phyloP scores from a whole-genome alignment of 2,329 filamentous ascomycete genomes.

The Phialophora tarda region DNA sequence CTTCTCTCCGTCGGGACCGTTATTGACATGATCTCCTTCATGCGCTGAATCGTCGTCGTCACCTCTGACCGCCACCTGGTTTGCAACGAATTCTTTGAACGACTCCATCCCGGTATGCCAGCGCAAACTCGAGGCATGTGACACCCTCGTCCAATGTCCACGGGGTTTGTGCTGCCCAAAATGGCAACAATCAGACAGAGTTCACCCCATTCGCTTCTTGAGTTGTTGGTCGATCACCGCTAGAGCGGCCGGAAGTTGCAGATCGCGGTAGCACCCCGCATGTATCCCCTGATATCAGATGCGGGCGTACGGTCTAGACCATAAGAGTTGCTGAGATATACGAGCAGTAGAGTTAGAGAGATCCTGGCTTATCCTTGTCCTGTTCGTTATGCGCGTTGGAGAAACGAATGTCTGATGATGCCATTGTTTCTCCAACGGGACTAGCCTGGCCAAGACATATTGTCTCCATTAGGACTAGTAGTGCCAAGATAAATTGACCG shows the following conservation, averaged over 20 bases:
- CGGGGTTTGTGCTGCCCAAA: slow-evolving; percentile 4
- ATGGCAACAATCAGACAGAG: slow-evolving; percentile 6
- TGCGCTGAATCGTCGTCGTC: slow-evolving; percentile 43
- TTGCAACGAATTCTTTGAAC: slow-evolving; percentile 32
- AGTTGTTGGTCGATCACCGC: neutral
- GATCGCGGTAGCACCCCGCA: neutral
- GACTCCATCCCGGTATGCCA: slow-evolving; percentile 29
- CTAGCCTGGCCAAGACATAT: neutral
- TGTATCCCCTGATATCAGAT: neutral
- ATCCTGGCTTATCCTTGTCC: too few relatives aligned
- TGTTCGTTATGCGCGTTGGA: neutral
- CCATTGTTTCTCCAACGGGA: neutral
- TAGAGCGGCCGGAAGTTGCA: neutral
- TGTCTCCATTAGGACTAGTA: neutral
- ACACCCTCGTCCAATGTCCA: neutral
- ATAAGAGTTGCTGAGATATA: neutral
- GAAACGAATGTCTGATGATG: neutral
- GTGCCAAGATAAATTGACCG: slow-evolving; percentile 4
- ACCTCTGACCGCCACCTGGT: slow-evolving; percentile 11
- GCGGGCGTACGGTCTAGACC: neutral
- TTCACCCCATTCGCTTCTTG: slow-evolving; percentile 9
- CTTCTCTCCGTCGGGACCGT: slow-evolving; percentile 1
- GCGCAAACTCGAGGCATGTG: neutral
- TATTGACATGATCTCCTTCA: slow-evolving; percentile 3
- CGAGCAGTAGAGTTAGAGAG: neutral